phyloP scores from a whole-genome alignment of 257 asterid genomes.

The Scutellaria barbata region DNA sequence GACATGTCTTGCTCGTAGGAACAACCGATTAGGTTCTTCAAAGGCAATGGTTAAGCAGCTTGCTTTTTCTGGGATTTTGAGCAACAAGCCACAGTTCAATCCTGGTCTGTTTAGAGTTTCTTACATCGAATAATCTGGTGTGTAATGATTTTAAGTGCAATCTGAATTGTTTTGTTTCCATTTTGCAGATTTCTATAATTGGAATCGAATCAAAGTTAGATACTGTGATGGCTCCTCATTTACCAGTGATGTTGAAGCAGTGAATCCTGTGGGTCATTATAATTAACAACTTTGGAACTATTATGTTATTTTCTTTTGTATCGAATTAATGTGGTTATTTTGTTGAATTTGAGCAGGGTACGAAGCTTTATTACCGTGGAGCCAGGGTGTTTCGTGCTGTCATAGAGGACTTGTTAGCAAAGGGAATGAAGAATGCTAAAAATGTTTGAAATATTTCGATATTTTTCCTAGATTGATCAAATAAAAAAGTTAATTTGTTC shows the following conservation, averaged over 20 bases:
- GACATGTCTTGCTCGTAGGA: slow-evolving; percentile 58
- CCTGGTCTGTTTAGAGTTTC: slow-evolving; percentile 55
- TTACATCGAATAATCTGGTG: neutral
- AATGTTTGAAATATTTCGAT: slow-evolving; percentile 41
- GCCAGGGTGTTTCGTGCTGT: slow-evolving; percentile 56
- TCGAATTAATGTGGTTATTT: neutral
- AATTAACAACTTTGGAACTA: neutral
- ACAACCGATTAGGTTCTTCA: slow-evolving; percentile 71
- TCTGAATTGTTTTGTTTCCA: neutral
- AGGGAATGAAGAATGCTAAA: slow-evolving; percentile 54
- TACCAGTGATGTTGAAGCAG: slow-evolving; percentile 62
- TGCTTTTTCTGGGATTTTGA: slow-evolving; percentile 73
- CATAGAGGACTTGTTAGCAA: slow-evolving; percentile 47
- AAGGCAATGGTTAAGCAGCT: slow-evolving; percentile 56
- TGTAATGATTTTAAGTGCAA: neutral
- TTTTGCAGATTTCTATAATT: slow-evolving; percentile 55
- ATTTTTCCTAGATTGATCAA: neutral
- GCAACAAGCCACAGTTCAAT: slow-evolving; percentile 54
- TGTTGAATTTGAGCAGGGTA: slow-evolving; percentile 33
- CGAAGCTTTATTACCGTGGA: slow-evolving; percentile 55
- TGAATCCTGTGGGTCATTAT: slow-evolving; percentile 50
- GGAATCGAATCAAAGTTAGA: slow-evolving; percentile 56
- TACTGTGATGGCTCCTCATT: slow-evolving; percentile 70
- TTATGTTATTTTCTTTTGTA: neutral
- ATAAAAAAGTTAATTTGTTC: neutral